Evolutionary conservation across 179 eudicot genomes (phyloP).

Genomic region (Spergularia azorica): DNA sequence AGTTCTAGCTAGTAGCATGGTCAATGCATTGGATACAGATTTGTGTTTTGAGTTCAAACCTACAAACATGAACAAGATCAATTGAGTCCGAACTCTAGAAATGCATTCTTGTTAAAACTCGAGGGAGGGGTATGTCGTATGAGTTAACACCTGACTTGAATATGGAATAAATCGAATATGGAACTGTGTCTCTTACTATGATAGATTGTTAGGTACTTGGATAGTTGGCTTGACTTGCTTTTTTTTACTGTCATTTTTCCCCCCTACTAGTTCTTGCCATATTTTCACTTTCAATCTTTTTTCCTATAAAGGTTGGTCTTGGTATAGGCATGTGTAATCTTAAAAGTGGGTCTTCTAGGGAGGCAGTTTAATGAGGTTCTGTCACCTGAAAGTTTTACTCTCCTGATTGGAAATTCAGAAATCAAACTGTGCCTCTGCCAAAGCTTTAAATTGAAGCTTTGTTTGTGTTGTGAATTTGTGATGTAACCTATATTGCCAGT

Average conservation of each 20-base stretch:
- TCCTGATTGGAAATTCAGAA: conserved; percentile 15
- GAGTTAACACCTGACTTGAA: too few species aligned
- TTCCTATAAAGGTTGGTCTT: neutral
- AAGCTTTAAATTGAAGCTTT: conserved; percentile 10
- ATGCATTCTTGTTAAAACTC: too few species aligned
- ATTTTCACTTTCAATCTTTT: neutral
- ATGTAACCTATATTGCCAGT: conserved; percentile 12
- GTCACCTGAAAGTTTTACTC: conserved; percentile 18
- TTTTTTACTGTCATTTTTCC: neutral
- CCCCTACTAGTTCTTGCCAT: neutral
- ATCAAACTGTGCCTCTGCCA: neutral
- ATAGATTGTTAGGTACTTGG: too few species aligned
- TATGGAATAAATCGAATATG: too few species aligned
- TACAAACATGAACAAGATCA: too few species aligned
- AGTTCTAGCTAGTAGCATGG: too few species aligned
- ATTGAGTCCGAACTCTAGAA: too few species aligned
- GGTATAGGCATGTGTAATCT: neutral
- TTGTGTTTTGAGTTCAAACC: too few species aligned
- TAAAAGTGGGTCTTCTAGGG: neutral
- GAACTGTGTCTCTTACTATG: too few species aligned
- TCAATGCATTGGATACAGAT: too few species aligned
- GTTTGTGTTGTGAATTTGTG: conserved; percentile 2
- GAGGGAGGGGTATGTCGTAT: too few species aligned
- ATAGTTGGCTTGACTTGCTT: too few species aligned
- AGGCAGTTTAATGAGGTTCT: conserved; percentile 10